Evolutionary conservation across 306 rosid species (phyloP).

Genomic region (Morella rubra): DNA sequence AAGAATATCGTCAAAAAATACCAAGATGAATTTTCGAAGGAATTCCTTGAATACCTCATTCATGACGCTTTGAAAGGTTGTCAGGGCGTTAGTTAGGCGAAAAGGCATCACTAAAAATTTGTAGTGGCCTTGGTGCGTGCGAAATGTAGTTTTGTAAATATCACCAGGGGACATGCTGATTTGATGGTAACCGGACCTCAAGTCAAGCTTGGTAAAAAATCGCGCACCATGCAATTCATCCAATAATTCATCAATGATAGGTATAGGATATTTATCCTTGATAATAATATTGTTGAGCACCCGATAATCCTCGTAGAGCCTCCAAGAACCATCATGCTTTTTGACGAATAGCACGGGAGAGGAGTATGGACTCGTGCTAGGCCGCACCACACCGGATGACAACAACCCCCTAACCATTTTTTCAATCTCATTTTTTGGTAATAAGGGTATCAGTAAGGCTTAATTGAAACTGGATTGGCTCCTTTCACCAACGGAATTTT

Average conservation of each 20-base stretch:
- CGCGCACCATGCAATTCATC: not conserved
- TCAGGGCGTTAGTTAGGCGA: not conserved
- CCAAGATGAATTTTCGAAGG: not conserved
- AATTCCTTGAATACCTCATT: not conserved
- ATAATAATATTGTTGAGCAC: too few relatives aligned
- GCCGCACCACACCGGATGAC: too few relatives aligned
- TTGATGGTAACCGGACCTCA: not conserved
- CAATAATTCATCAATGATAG: not conserved
- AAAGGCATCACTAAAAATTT: not conserved
- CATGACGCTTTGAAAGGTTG: not conserved
- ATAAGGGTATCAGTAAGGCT: too few relatives aligned
- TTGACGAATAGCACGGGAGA: too few relatives aligned
- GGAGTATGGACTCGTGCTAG: too few relatives aligned
- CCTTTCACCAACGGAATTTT: too few relatives aligned
- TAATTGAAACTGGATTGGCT: too few relatives aligned
- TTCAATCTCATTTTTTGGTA: too few relatives aligned
- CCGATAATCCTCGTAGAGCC: too few relatives aligned
- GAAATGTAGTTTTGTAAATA: not conserved
- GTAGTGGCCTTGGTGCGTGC: not conserved
- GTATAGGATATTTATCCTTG: too few relatives aligned
- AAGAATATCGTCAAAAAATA: not conserved
- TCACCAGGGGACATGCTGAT: not conserved
- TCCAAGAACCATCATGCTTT: too few relatives aligned
- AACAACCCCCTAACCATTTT: too few relatives aligned
- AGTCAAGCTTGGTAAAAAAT: not conserved